A percentile compares a stretch with the other conserved stretches of the same genome.
Conservation (phyloP, 176 grass and related monocot species). For the Aegilops sharonensis region DNA sequence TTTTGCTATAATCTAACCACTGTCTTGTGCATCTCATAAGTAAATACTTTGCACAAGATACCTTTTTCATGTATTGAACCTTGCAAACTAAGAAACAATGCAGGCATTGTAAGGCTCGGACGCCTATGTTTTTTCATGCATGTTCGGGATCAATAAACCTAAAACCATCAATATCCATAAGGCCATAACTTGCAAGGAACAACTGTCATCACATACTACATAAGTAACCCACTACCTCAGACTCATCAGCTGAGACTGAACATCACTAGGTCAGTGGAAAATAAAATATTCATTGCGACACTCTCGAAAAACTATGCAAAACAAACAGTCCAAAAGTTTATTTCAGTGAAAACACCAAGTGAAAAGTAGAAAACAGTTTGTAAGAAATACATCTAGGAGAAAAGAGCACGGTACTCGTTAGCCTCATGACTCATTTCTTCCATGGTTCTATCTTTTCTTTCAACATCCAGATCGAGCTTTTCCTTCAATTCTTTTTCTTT, state of each 20-base stretch:
- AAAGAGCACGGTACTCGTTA: slow-evolving; percentile 62
- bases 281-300: neutral
- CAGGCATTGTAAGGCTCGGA: neutral
- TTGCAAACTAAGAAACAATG: neutral
- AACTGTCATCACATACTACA: neutral
- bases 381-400: slow-evolving; percentile 38
- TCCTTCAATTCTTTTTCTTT: slow-evolving; percentile 93
- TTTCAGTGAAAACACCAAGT: neutral
- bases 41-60: neutral
- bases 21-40: neutral
- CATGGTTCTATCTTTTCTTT: slow-evolving; percentile 69
- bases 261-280: neutral
- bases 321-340: neutral
- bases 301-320: neutral
- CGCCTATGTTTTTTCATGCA: neutral
- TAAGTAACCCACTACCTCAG: neutral
- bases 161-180: neutral
- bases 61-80: neutral
- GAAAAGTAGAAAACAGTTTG: neutral
- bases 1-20: neutral
- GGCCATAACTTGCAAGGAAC: neutral
- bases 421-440: slow-evolving; percentile 75
- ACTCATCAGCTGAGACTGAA: neutral
- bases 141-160: neutral
- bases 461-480: slow-evolving; percentile 84